These are phyloP conservation scores for Arthrobotrys entomopaga DNA, from an alignment of 2,329 filamentous ascomycete species.

Conservation along the genomic window DNA sequence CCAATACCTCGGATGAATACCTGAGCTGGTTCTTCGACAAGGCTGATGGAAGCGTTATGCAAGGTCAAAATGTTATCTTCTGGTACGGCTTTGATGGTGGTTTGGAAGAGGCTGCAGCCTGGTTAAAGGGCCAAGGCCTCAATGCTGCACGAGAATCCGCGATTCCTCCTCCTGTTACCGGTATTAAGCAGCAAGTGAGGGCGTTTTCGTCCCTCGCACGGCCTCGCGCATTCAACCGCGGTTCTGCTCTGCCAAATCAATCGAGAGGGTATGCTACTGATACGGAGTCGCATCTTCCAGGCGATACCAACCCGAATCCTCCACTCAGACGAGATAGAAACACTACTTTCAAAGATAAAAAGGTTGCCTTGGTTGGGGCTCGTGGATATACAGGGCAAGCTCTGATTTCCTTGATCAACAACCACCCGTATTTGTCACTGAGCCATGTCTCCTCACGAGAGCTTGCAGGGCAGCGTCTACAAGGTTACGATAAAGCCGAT, in stretches of 20 bases:
- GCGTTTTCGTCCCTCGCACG: slow-evolving; percentile 60
- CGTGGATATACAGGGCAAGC: slow-evolving; percentile 95
- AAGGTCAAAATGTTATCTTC: slow-evolving; percentile 89
- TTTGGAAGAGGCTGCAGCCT: slow-evolving; percentile 79
- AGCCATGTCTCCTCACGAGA: slow-evolving; percentile 93
- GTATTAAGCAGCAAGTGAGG: slow-evolving; percentile 57
- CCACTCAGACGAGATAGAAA: slow-evolving; percentile 88
- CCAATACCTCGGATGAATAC: slow-evolving; percentile 94
- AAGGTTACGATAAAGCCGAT: slow-evolving; percentile 85
- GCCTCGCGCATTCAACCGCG: slow-evolving; percentile 60
- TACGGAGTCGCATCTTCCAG: slow-evolving; percentile 24
- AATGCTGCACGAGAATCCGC: slow-evolving; percentile 73
- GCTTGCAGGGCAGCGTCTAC: slow-evolving; percentile 82
- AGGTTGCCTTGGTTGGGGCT: slow-evolving; percentile 87
- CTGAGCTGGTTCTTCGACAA: slow-evolving; percentile 98
- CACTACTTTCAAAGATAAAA: slow-evolving; percentile 80
- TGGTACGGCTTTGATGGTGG: slow-evolving; percentile 87
- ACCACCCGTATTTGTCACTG: slow-evolving; percentile 89
- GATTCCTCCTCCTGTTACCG: slow-evolving; percentile 56
- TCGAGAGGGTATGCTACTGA: slow-evolving; percentile 68
- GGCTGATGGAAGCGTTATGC: slow-evolving; percentile 88
- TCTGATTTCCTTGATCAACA: slow-evolving; percentile 84
- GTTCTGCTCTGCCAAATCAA: slow-evolving; percentile 34
- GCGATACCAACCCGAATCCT: slow-evolving; percentile 84
- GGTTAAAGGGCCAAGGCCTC: slow-evolving; percentile 85